Evolutionary conservation across 345 rosid genomes (phyloP), one percentile per base, ranked within the genome.

Genomic region (Euphorbia pulcherrima): DNA sequence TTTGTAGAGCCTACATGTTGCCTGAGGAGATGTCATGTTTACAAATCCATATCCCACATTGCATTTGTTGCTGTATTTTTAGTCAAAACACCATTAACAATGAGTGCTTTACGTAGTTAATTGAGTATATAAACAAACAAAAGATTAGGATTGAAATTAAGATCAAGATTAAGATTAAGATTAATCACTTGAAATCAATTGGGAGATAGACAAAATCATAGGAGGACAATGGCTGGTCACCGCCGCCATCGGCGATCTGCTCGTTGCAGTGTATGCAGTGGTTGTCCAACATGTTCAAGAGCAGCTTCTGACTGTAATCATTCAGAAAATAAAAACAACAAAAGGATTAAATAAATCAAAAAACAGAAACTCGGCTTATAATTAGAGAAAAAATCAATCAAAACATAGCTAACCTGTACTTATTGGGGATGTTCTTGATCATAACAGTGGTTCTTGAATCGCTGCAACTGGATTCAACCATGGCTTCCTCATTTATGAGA

Each of bases 381-480:
- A 33, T 33, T 33, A 33, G 37, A 3, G 37, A 33, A 33, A 33
- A 7, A 5, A 30, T 20, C n/a, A 65, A 48, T 1, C 6, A 14
- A 28, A 41, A 41, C 26, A 10, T 18, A 35, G 4, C 75, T 29
- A 50, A 93, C 97, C 89, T 94, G 85, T 89, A 91, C 79, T 89
- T 94, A 77, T 91, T 94, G 40, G 99, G 99, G 28, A 94, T 91
- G 95, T 94, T 94, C 85, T 87, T 94, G 80, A 94, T 86, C 99
- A 94, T 94, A 50, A 94, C 86, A 54, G 99, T 89, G 77, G 99
- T 91, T 58, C 99, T 83, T 10, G 73, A 71, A 59, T 94, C 96
- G 53, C 76, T 79, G 62, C 80, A 71, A 75, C 73, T 82, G 1
- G 90, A 67, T 28, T 87, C 96, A 53, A 44, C 81, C 79, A 74